Conservation (phyloP, 257 asterid genomes). For the Vinca minor region DNA sequence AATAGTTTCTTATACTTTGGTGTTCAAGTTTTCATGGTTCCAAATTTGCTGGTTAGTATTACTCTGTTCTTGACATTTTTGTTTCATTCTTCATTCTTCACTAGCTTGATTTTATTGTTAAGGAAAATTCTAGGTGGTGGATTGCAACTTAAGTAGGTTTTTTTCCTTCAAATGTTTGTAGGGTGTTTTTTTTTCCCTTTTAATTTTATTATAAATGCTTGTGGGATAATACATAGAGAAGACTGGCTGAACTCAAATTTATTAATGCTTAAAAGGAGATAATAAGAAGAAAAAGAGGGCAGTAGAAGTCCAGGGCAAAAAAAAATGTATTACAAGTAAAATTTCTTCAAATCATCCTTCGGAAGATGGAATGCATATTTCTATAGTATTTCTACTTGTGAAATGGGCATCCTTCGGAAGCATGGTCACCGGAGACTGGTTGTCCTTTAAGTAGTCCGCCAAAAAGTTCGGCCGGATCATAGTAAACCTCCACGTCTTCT, state of each 20-base stretch:
- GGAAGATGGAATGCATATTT: no score
- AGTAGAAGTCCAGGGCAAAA: neutral
- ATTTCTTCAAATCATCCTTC: neutral
- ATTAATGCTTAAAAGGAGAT: no score
- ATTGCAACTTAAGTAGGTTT: neutral
- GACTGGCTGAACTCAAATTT: no score
- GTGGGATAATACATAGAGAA: no score
- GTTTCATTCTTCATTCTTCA: neutral
- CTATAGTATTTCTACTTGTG: conserved; percentile 21
- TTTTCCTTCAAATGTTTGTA: no score
- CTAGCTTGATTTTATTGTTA: neutral
- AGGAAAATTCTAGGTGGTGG: neutral
- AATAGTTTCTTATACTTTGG: no score
- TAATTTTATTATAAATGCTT: no score
- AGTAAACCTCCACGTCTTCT: conserved; percentile 77
- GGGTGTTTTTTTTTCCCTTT: no score
- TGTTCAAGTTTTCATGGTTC: neutral
- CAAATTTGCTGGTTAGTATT: neutral
- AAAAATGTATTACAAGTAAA: no score
- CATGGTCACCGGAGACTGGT: conserved; percentile 6
- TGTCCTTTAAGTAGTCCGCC: conserved; percentile 46
- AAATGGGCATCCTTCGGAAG: conserved; percentile 35
- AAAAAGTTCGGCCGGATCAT: conserved; percentile 72
- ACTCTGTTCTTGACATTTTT: neutral
- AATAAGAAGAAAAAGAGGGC: no score